Conservation (phyloP, 202 grass and related monocot genomes). For the Zizania palustris region DNA sequence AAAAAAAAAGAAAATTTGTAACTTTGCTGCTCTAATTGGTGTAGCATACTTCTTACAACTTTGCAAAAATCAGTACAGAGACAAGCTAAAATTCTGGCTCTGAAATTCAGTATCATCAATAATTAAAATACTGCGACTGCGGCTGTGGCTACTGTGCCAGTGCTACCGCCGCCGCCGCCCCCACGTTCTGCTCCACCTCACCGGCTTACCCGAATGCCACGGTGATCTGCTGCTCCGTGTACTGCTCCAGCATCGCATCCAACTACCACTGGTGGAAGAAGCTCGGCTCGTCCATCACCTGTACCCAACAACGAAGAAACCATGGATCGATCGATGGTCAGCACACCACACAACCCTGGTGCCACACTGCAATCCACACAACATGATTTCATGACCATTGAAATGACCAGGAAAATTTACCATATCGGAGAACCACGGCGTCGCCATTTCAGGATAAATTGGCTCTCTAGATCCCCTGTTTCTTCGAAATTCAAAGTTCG, state of each 20-base stretch:
- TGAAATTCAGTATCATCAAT: no score
- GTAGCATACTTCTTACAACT: no score
- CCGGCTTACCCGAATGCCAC: conserved; percentile 61
- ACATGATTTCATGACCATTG: neutral
- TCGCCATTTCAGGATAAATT: conserved; percentile 55
- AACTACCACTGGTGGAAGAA: conserved; percentile 94
- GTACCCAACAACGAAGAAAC: conserved; percentile 6
- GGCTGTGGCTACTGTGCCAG: conserved; percentile 32
- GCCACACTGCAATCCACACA: neutral
- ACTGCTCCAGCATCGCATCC: conserved; percentile 70
- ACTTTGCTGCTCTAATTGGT: no score
- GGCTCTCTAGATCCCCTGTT: neutral
- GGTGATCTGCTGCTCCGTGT: conserved; percentile 79
- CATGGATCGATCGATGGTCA: neutral
- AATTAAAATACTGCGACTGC: neutral
- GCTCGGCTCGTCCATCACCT: conserved; percentile 77
- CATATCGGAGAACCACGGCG: conserved; percentile 81
- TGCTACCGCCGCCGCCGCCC: conserved; percentile 16
- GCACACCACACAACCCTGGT: neutral
- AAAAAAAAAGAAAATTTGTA: no score
- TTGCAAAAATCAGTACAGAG: no score
- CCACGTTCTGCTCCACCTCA: conserved; percentile 37
- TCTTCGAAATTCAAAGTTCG: conserved; percentile 32
- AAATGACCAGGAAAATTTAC: conserved; percentile 40
- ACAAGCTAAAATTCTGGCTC: no score